Evolutionary conservation across 345 rosid species (phyloP), one percentile per base, ranked within the genome.

Genomic region (Barbarea vulgaris): DNA sequence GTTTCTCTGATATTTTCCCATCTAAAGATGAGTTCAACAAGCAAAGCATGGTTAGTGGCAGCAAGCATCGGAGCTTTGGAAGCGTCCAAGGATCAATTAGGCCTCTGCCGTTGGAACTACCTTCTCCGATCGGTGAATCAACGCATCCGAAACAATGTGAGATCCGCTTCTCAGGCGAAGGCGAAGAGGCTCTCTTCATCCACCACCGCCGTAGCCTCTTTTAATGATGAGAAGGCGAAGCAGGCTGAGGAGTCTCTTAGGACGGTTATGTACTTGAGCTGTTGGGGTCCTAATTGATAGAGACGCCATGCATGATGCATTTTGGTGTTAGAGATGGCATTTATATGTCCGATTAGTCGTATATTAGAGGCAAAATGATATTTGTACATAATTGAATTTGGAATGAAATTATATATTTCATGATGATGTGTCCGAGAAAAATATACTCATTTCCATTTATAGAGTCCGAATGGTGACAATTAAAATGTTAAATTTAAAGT

Each of bases 211-310:
- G 15, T 63, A 22, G 10, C 53, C 8, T 44, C 67, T 47, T n/a
- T 37, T 56, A 28, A 61, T 8, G 58, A 28, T 41, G 83, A 83
- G 10, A 84, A 76, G 79, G 34, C 73, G 3, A 86, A 82, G 75
- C 82, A 79, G 58, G 83, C 89, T 0, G 93, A 91, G 58, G 96
- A 91, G 64, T 88, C 97, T 30, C 84, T 91, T 0, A 76, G 96
- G 62, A 89, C 88, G 4, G 82, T 91, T 39, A 89, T 91, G 96
- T 91, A 76, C 55, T 81, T 89, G 85, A 89, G 96, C 76, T 91
- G 95, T 53, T 91, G 97, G 97, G 93, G 85, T 78, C 96, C 90
- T 27, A 83, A 79, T n/a, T n/a, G n/a, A n/a, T n/a, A n/a, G n/a
- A n/a, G 25, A 24, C 25, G 25, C 25, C 25, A 24, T 24, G 25